phyloP scores from a whole-genome alignment of 2,329 filamentous ascomycete species.

The Aspergillus sp. region DNA sequence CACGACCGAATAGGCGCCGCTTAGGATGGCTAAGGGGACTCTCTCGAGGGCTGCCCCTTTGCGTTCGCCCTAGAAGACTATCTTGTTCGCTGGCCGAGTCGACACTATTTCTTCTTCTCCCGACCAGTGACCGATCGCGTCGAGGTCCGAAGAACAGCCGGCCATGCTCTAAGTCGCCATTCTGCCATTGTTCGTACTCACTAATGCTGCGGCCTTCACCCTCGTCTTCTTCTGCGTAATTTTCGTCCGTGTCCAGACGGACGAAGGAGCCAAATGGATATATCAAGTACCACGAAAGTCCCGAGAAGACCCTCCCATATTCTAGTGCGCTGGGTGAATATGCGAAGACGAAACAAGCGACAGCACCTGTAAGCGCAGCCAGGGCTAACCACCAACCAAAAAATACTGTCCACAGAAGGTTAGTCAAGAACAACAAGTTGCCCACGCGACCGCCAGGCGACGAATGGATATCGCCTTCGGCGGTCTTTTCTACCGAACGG shows the following conservation, averaged over 20 bases:
- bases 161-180: conserved; percentile 91
- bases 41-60: conserved; percentile 52
- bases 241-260: conserved; percentile 87
- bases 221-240: conserved; percentile 90
- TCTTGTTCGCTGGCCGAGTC: conserved; percentile 89
- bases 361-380: conserved; percentile 71
- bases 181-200: conserved; percentile 99
- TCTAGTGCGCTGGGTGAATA: conserved; percentile 78
- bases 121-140: conserved; percentile 75
- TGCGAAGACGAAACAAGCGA: conserved; percentile 77
- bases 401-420: conserved; percentile 82
- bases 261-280: conserved; percentile 98
- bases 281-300: conserved; percentile 81
- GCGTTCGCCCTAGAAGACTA: conserved; percentile 74
- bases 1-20: conserved; percentile 87
- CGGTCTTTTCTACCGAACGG: conserved; percentile 92
- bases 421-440: conserved; percentile 82
- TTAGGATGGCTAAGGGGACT: conserved; percentile 59
- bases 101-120: conserved; percentile 81
- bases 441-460: conserved; percentile 85
- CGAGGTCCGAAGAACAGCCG: conserved; percentile 91
- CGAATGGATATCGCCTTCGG: conserved; percentile 96
- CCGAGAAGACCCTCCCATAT: conserved; percentile 83
- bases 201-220: conserved; percentile 96
- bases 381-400: conserved; percentile 97